Evolutionary conservation across 495 filamentous ascomycete genomes (phyloP).

Genomic region (Annulohypoxylon stygium): DNA sequence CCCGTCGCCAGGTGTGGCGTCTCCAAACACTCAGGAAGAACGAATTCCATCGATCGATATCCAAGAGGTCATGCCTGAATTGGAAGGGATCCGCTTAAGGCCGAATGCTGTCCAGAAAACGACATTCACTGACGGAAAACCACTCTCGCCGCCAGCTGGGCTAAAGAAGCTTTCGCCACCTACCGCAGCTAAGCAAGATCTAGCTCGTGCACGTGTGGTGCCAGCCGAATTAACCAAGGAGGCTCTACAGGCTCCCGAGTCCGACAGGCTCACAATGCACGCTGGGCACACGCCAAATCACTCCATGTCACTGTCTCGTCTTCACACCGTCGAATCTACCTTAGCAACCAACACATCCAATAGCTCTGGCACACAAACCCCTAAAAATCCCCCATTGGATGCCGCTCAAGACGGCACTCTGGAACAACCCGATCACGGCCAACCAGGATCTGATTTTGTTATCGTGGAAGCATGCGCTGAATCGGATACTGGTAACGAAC

Average conservation of each 20-base stretch:
- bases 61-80: conserved; percentile 58
- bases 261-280: conserved; percentile 61
- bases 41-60: conserved; percentile 59
- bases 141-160: conserved; percentile 34
- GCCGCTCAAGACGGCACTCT: conserved; percentile 20
- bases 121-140: conserved; percentile 55
- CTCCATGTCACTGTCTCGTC: conserved; percentile 55
- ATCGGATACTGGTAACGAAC: conserved; percentile 5
- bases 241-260: conserved; percentile 56
- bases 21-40: conserved; percentile 38
- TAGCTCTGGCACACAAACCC: conserved; percentile 58
- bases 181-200: conserved; percentile 31
- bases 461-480: background rate
- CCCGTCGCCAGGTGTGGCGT: conserved; percentile 29
- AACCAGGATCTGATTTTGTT: background rate
- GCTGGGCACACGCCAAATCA: conserved; percentile 64
- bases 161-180: conserved; percentile 45
- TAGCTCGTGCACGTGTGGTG: conserved; percentile 23
- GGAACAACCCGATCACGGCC: background rate
- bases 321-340: conserved; percentile 56
- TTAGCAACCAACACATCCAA: conserved; percentile 50
- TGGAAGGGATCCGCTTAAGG: conserved; percentile 62
- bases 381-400: conserved; percentile 30
- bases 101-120: conserved; percentile 56
- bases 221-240: conserved; percentile 57